Evolutionary conservation across 139 green algal species (phyloP), one percentile per base, ranked within the genome.

Genomic region (Monoraphidium neglectum): DNA sequence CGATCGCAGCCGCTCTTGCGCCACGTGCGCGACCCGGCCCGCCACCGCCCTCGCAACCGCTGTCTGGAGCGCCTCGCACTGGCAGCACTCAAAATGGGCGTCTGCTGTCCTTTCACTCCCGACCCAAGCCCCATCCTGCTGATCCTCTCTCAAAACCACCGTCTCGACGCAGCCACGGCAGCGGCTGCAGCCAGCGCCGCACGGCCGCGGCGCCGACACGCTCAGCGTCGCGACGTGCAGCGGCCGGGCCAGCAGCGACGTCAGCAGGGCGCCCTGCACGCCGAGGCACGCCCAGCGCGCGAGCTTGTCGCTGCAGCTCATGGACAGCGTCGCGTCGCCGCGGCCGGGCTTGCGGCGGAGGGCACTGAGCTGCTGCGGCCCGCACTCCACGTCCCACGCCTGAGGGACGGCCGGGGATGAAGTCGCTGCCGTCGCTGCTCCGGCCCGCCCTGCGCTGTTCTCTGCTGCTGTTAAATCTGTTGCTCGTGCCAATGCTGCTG

Each of bases 221-320:
- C 78, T 79, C 43, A 97, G 16, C 2, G 67, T 62, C 38, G 59
- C 8, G 23, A 96, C 66, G 63, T 75, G 72, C n/a, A 98, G 74
- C 0, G 94, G 93, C 4, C 51, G 59, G 1, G 36, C 54, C 59
- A 98, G 72, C 6, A 95, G 28, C 13, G 61, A 40, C 1, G 73
- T 76, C 56, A 98, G 84, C 64, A 96, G 86, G 1, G 71, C 74
- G 23, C 91, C 92, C 83, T 94, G 95, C 69, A 96, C 32, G 21
- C 95, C 94, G 4, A 98, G 75, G 57, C 90, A 75, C 18, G 61
- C 66, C 95, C 95, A 98, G 28, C 90, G 85, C 0, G 93, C 89
- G 32, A 98, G 82, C 91, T 99, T 99, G 85, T 99, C 95, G 78
- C 88, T 96, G 90, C 95, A 99, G 76, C 88, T 95, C 77, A 99